Evolutionary conservation across 305 asterid genomes (phyloP).

Genomic region (Fraxinus dipetala): DNA sequence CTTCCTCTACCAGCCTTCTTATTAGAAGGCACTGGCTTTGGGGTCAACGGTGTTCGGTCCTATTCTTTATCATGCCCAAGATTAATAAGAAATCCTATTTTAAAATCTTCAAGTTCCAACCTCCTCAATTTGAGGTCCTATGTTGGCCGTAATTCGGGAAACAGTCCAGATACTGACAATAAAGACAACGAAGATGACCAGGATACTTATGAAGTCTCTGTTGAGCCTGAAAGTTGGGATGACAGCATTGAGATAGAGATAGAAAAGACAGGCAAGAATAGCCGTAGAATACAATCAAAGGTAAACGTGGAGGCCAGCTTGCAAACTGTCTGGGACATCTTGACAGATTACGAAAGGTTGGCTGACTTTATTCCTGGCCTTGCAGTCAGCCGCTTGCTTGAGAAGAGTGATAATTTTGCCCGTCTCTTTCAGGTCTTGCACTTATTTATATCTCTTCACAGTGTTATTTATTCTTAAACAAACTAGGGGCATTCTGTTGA

Average conservation of each 20-base stretch:
- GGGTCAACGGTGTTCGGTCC: not conserved
- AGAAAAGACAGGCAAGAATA: slow-evolving; percentile 56
- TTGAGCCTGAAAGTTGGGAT: slow-evolving; percentile 29
- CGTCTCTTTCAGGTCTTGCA: slow-evolving; percentile 71
- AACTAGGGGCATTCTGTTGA: not conserved
- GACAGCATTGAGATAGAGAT: slow-evolving; percentile 44
- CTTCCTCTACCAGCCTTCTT: not conserved
- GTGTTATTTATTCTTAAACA: not conserved
- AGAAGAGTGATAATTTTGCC: slow-evolving; percentile 59
- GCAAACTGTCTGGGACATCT: slow-evolving; percentile 55
- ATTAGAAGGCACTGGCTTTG: not conserved
- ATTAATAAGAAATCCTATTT: slow-evolving; percentile 2
- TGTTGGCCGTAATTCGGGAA: slow-evolving; percentile 26
- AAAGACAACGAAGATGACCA: slow-evolving; percentile 24
- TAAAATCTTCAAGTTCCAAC: slow-evolving; percentile 1
- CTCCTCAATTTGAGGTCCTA: slow-evolving; percentile 31
- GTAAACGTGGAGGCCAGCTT: slow-evolving; percentile 60
- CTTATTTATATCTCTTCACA: slow-evolving; percentile 6
- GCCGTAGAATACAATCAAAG: slow-evolving; percentile 63
- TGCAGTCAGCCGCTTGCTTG: slow-evolving; percentile 72
- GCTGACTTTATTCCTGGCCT: slow-evolving; percentile 86
- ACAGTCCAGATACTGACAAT: slow-evolving; percentile 12
- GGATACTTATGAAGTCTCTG: slow-evolving; percentile 26
- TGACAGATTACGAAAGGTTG: slow-evolving; percentile 79
- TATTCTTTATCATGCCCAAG: not conserved